A percentile compares a stretch with the other conserved stretches of the same genome.
These are phyloP conservation scores for Fusarium sp. DNA, from an alignment of 2,329 filamentous ascomycete genomes.

Conservation along the genomic window DNA sequence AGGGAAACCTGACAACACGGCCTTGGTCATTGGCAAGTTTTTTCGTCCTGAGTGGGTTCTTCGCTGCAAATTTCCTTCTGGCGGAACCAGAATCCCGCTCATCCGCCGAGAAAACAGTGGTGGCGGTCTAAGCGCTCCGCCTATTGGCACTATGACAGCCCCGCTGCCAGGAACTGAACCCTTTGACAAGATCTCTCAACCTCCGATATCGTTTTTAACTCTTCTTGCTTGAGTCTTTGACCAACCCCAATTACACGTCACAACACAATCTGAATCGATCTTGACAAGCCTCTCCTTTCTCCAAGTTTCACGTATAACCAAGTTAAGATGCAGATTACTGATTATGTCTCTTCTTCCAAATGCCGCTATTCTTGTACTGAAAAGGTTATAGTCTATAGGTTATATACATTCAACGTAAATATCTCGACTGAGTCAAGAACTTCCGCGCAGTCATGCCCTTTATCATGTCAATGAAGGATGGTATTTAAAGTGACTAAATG, in stretches of 20 bases:
- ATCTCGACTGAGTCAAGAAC: constrained; percentile 19
- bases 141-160: constrained; percentile 16
- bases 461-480: constrained; percentile 33
- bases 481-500: too few species aligned
- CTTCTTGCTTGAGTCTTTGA: constrained; percentile 10
- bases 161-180: constrained; percentile 36
- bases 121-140: constrained; percentile 32
- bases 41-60: constrained; percentile 31
- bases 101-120: constrained; percentile 13
- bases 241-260: constrained; percentile 36
- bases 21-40: constrained; percentile 47
- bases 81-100: constrained; percentile 30
- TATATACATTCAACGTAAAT: background rate
- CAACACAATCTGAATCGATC: background rate
- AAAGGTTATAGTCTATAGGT: background rate
- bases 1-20: constrained; percentile 39
- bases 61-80: constrained; percentile 10
- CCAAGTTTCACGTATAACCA: background rate
- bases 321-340: background rate
- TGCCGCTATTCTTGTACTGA: background rate
- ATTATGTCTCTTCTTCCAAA: too few species aligned
- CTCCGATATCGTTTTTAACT: constrained; percentile 42
- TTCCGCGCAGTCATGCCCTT: background rate
- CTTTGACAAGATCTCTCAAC: constrained; percentile 21
- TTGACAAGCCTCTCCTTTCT: background rate